Percentiles rank a stretch among this genome's conserved stretches.
Evolutionary conservation across 495 filamentous ascomycete genomes (phyloP).

Genomic region (Neurospora discreta): DNA sequence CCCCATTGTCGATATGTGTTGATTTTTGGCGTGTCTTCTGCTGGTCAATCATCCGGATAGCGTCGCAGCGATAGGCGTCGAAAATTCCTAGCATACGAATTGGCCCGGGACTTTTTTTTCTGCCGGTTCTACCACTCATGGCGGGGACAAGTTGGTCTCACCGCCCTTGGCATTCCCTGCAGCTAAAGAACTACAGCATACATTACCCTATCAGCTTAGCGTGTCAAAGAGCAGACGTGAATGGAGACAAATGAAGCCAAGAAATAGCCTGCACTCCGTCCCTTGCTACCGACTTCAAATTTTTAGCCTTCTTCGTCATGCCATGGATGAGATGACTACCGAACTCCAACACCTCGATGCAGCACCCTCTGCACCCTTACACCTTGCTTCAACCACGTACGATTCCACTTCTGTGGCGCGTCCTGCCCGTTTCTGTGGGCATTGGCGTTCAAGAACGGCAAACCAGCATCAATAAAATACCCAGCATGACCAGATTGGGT

Average conservation of each 20-base stretch:
- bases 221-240: neutral
- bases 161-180: conserved; percentile 8
- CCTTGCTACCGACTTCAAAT: neutral
- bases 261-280: neutral
- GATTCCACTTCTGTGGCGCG: neutral
- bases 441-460: neutral
- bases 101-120: conserved; percentile 20
- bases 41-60: neutral
- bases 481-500: neutral
- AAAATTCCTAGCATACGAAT: conserved; percentile 9
- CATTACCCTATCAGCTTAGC: neutral
- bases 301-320: neutral
- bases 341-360: neutral
- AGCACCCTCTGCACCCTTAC: neutral
- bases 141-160: conserved; percentile 11
- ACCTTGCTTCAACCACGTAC: neutral
- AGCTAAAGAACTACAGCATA: neutral
- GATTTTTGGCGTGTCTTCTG: conserved; percentile 11
- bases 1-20: conserved; percentile 24
- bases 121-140: conserved; percentile 14
- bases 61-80: neutral
- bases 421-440: neutral
- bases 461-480: neutral
- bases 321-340: neutral
- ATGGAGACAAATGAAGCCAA: neutral